Base-by-base conservation (phyloP, 345 rosid species). In the Tarenaya hassleriana region DNA sequence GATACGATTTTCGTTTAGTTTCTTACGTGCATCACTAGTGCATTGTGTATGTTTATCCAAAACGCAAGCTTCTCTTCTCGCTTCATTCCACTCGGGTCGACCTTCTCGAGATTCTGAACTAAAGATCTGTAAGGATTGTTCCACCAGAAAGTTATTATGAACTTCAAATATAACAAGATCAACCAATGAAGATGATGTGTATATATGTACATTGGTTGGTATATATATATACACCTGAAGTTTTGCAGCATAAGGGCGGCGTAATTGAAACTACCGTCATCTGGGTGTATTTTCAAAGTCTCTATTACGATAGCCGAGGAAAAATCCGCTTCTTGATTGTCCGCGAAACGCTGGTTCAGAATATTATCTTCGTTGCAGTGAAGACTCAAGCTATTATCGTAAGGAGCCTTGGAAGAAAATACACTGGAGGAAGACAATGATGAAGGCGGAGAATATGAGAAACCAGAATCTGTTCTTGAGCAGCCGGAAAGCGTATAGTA, bases 41-140 rank as follows among this genome's bases (percentile, higher is more conserved):
- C 94, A 75, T 88, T 88, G 63, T 88, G 94, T 65, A 84, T 74
- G 68, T 88, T 88, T 43, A 84, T 78, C 94, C 90, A 88, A 73
- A 88, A 88, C n/a, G 94, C 94, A 21, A 84, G 90, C 77, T 80
- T 88, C 73, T 82, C 86, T 74, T 88, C 97, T 0, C 95, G 84
- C 75, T 69, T 88, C 97, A 88, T 75, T 73, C 75, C 78, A 68
- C 64, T 64, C 0, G 78, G 86, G 53, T 88, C 88, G 63, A 82
- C 75, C 63, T 70, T 78, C 81, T 84, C 97, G 14, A 88, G 97
- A 65, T 59, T 75, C 21, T 69, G 73, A 40, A 84, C 84, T 73
- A 88, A 31, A 39, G 81, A 78, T 73, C 95, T 88, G 49, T 73
- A 61, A 7, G 11, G 8, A 56, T 50, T 33, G 55, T 12, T 54